Conservation (phyloP, 1,284 basidiomycete species). For the Trichosporon sp. region DNA sequence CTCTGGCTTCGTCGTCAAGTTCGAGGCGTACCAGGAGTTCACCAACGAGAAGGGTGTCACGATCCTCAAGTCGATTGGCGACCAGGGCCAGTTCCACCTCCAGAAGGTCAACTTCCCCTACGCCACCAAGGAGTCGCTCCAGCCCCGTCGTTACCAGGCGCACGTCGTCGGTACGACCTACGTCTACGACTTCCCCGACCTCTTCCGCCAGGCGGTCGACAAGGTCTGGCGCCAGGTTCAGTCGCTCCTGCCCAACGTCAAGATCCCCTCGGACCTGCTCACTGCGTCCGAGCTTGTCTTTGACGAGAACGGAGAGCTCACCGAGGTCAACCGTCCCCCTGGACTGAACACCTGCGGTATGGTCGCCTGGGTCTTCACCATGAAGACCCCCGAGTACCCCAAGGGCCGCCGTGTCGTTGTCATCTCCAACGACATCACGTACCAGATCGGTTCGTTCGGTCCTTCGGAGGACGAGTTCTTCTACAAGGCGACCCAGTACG, state of each 20-base stretch:
- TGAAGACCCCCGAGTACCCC: slow-evolving; percentile 91
- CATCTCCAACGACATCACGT: slow-evolving; percentile 98
- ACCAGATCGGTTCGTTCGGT: slow-evolving; percentile 97
- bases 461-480: slow-evolving; percentile 95
- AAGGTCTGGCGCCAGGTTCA: slow-evolving; percentile 83
- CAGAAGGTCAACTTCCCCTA: slow-evolving; percentile 89
- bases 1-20: slow-evolving; percentile 97
- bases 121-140: slow-evolving; percentile 96
- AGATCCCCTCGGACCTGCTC: slow-evolving; percentile 71
- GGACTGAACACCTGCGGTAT: slow-evolving; percentile 96
- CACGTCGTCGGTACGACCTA: slow-evolving; percentile 98
- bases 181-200: slow-evolving; percentile 97
- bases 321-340: slow-evolving; percentile 83
- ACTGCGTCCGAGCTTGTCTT: slow-evolving; percentile 85
- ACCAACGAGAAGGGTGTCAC: slow-evolving; percentile 89
- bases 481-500: slow-evolving; percentile 89
- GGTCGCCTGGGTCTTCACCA: slow-evolving; percentile 95
- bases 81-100: slow-evolving; percentile 82
- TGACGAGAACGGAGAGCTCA: slow-evolving; percentile 85
- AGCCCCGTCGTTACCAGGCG: slow-evolving; percentile 98
- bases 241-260: slow-evolving; percentile 61
- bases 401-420: slow-evolving; percentile 81
- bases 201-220: slow-evolving; percentile 94
- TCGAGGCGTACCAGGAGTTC: slow-evolving; percentile 98
- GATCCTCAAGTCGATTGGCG: slow-evolving; percentile 90